Evolutionary conservation across 345 rosid species (phyloP).

Genomic region (Boechera retrofracta): DNA sequence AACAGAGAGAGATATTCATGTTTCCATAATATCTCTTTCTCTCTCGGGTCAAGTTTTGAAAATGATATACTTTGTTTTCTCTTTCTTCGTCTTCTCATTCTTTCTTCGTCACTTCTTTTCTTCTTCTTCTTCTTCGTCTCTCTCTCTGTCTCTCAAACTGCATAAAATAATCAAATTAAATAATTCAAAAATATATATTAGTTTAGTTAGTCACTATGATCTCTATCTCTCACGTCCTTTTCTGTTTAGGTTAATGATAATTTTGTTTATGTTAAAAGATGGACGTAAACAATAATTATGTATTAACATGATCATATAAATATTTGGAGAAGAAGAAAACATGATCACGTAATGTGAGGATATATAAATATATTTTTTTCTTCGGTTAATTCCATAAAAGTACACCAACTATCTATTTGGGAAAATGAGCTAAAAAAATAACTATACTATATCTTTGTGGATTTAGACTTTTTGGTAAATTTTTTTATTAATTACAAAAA

Average conservation of each 20-base stretch:
- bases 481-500: too few species aligned
- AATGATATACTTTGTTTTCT: neutral
- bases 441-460: too few species aligned
- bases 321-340: too few species aligned
- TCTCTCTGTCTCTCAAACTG: slow-evolving; percentile 10
- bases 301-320: neutral
- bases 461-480: too few species aligned
- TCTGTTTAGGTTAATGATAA: slow-evolving; percentile 19
- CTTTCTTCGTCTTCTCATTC: slow-evolving; percentile 41
- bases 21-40: slow-evolving; percentile 24
- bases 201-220: neutral
- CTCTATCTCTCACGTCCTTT: neutral
- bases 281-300: slow-evolving; percentile 6
- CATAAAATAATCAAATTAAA: slow-evolving; percentile 22
- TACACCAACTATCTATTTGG: too few species aligned
- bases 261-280: slow-evolving; percentile 1
- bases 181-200: neutral
- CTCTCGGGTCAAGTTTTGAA: slow-evolving; percentile 14
- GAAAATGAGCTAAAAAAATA: too few species aligned
- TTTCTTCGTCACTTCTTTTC: slow-evolving; percentile 19
- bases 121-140: slow-evolving; percentile 9
- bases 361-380: too few species aligned
- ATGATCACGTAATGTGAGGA: too few species aligned
- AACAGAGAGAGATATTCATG: slow-evolving; percentile 15
- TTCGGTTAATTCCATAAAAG: too few species aligned